phyloP scores from a whole-genome alignment of 805 yeast genomes.

The Zygosaccharomyces rouxii region DNA sequence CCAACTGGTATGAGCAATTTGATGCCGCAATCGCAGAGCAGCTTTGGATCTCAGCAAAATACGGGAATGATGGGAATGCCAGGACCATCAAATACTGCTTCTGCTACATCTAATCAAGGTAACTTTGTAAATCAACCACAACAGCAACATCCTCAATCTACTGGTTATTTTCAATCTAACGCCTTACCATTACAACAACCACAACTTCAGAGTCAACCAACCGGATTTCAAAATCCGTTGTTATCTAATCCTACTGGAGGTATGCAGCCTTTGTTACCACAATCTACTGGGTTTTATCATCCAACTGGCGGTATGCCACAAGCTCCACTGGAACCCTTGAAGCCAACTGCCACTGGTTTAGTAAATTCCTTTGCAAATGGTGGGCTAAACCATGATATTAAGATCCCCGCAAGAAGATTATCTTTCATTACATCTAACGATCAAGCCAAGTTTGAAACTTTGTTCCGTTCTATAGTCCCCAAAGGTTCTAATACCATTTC shows the following conservation, averaged over 20 bases:
- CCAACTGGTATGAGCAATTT: constrained; percentile 7
- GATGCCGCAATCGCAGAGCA: constrained; percentile 21
- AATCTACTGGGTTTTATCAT: constrained; percentile 44
- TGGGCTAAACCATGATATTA: constrained; percentile 52
- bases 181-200: constrained; percentile 10
- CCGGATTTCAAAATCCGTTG: constrained; percentile 17
- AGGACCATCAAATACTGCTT: constrained; percentile 12
- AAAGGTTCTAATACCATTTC: constrained; percentile 46
- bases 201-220: constrained; percentile 10
- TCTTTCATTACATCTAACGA: constrained; percentile 82
- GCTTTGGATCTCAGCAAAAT: constrained; percentile 19
- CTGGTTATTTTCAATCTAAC: constrained; percentile 37
- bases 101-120: constrained; percentile 18
- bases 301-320: constrained; percentile 25
- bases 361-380: constrained; percentile 39
- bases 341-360: constrained; percentile 47
- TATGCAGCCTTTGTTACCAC: constrained; percentile 30
- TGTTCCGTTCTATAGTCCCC: constrained; percentile 75
- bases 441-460: constrained; percentile 79
- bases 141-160: constrained; percentile 34
- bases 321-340: constrained; percentile 31
- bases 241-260: constrained; percentile 32
- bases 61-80: constrained; percentile 6
- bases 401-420: constrained; percentile 70
- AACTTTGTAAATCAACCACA: constrained; percentile 20